Evolutionary conservation across 2,329 filamentous ascomycete species (phyloP).

Genomic region (Penicillium nordicum): DNA sequence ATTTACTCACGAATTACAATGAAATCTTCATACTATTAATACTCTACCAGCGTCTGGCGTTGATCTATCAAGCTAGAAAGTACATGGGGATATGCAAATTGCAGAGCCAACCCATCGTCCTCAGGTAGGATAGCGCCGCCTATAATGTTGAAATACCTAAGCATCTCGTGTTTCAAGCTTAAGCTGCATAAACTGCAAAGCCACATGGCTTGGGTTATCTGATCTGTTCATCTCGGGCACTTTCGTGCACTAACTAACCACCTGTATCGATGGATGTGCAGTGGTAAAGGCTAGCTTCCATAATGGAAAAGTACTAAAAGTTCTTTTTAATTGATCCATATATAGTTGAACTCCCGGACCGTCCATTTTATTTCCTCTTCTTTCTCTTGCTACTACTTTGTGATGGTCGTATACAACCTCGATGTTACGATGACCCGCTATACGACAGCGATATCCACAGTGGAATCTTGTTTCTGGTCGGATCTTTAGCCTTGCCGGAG

Average conservation of each 20-base stretch:
- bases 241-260: too few species aligned
- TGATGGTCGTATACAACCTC: constrained; percentile 53
- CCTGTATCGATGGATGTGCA: too few species aligned
- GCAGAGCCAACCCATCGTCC: background rate
- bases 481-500: constrained; percentile 43
- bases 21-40: background rate
- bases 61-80: background rate
- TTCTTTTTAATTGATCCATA: too few species aligned
- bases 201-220: background rate
- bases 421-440: constrained; percentile 43
- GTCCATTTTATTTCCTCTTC: too few species aligned
- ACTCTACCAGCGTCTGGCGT: background rate
- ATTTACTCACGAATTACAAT: background rate
- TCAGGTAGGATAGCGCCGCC: background rate
- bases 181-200: background rate
- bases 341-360: too few species aligned
- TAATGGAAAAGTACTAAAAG: too few species aligned
- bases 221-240: too few species aligned
- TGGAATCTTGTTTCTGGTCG: constrained; percentile 53
- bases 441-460: constrained; percentile 51
- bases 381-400: constrained; percentile 46
- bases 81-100: background rate
- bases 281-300: too few species aligned
- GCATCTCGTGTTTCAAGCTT: background rate
- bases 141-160: background rate